Percentiles rank a stretch among this genome's conserved stretches.
These are phyloP conservation scores for Leccinum variicolor DNA, from an alignment of 768 basidiomycete genomes.

Conservation along the genomic window DNA sequence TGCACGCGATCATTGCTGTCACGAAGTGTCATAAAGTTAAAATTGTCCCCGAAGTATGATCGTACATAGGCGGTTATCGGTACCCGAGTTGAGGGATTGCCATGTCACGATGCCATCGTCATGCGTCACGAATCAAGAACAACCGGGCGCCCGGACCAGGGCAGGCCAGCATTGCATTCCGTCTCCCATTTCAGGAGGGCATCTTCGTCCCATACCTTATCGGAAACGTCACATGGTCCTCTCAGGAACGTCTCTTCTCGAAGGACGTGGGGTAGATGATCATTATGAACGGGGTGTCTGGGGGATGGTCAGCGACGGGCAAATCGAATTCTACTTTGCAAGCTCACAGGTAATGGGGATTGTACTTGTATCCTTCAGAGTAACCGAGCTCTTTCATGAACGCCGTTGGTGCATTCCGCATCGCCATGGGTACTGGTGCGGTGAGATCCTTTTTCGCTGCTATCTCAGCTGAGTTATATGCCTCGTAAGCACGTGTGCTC, in stretches of 20 bases:
- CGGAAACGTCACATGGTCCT: conserved; percentile 39
- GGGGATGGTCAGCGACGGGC: conserved; percentile 2
- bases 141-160: conserved; percentile 44
- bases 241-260: conserved; percentile 43
- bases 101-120: background rate
- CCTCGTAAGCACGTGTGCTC: conserved; percentile 75
- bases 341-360: conserved; percentile 55
- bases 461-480: conserved; percentile 65
- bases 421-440: conserved; percentile 62
- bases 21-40: background rate
- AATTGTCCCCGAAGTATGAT: background rate
- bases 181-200: conserved; percentile 54
- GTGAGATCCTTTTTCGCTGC: conserved; percentile 52
- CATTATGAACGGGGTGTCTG: conserved; percentile 65
- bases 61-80: background rate
- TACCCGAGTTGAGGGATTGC: background rate
- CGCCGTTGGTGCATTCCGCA: conserved; percentile 75
- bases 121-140: background rate
- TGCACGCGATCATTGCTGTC: background rate
- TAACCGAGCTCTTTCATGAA: conserved; percentile 71
- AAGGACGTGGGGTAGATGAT: conserved; percentile 54
- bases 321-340: background rate
- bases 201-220: conserved; percentile 60
- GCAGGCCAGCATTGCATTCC: conserved; percentile 43
- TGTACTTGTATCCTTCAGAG: conserved; percentile 60